Evolutionary conservation across 2,329 filamentous ascomycete species (phyloP), one percentile per base, ranked within the genome.

Genomic region (Aspergillus ochraceus): DNA sequence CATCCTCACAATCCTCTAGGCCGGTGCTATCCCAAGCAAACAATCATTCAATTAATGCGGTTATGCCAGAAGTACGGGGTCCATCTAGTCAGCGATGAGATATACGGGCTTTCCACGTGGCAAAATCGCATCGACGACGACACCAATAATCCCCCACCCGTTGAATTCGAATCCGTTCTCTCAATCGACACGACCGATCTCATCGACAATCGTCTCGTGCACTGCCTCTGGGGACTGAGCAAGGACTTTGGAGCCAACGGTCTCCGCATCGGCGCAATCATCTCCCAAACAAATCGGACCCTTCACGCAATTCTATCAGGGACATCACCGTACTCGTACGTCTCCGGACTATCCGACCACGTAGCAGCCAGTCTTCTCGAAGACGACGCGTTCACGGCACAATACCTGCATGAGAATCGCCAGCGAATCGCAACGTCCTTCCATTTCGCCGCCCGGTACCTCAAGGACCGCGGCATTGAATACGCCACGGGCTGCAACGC

Each of bases 191-290:
- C 73, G 0, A 60, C 66, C 0, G 78, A 71, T 0, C 64, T 83
- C 36, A 83, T 86, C 36, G 79, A 86, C 58, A 73, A 79, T 0
- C 63, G 68, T 9, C 75, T 80, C 2, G 74, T 87, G 0, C 85
- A 87, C 67, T 79, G 84, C 1, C 69, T 84, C 1, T 81, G 76
- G 61, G 78, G 78, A 0, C 72, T 80, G 66, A 75, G 74, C 54
- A 79, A 80, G 62, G 84, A 86, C 68, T 87, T 87, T 69, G 82
- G 83, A 22, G 80, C 82, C 22, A 85, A 84, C 49, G 85, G 85
- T 0, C 70, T 86, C 9, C 79, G 84, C 0, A 61, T 86, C 4
- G 84, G 84, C 0, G 76, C 72, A 14, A 52, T 62, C 19, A 70
- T 84, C 20, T 81, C 80, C 6, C 81, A 82, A 55, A 67, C 73